Conservation (phyloP, 352 stramenopile species). For the Discostella stelligera region DNA sequence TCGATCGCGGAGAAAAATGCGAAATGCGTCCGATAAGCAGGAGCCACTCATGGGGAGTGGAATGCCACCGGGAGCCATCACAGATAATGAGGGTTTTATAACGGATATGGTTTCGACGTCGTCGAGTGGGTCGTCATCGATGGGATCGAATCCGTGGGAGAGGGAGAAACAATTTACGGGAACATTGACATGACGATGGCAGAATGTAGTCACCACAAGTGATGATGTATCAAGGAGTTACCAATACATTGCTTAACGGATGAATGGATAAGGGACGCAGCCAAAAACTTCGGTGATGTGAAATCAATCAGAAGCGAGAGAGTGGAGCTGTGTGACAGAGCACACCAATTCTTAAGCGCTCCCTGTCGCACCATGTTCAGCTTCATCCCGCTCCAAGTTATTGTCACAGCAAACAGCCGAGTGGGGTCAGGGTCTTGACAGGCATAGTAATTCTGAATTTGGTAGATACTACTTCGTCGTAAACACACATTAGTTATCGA, state of each 20-base stretch:
- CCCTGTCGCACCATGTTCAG: no score
- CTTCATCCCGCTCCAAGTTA: no score
- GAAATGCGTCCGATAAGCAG: slow-evolving; percentile 48
- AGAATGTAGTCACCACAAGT: background rate
- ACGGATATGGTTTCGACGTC: slow-evolving; percentile 50
- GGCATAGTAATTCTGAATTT: background rate
- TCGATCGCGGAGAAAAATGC: slow-evolving; percentile 23
- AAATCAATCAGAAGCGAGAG: no score
- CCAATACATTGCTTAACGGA: no score
- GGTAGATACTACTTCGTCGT: background rate
- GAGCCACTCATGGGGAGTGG: slow-evolving; percentile 39
- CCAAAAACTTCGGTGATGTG: no score
- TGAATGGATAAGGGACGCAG: no score
- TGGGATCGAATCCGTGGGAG: slow-evolving; percentile 34
- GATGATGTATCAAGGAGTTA: background rate
- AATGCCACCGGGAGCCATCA: slow-evolving; percentile 32
- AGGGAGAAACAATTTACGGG: slow-evolving; percentile 37
- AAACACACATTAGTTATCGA: background rate
- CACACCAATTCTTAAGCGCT: no score
- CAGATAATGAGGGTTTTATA: slow-evolving; percentile 52
- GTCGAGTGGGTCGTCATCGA: slow-evolving; percentile 30
- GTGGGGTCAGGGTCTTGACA: background rate
- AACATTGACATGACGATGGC: slow-evolving; percentile 30
- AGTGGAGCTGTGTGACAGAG: no score
- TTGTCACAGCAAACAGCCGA: background rate